Evolutionary conservation across 1,284 basidiomycete species (phyloP).

Genomic region (Ceratobasidium sp.): DNA sequence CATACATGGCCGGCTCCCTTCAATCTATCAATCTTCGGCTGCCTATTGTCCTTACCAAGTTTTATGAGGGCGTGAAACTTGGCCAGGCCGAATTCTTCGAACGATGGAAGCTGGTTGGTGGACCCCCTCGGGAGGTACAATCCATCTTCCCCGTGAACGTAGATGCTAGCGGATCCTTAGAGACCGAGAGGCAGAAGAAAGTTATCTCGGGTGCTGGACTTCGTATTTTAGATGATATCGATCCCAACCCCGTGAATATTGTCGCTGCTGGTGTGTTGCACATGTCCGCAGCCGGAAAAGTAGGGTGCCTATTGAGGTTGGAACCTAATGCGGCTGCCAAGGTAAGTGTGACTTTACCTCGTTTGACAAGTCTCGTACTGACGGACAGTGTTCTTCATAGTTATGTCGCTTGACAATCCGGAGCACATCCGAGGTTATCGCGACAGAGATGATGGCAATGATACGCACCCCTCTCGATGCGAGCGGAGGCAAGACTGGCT

Average conservation of each 20-base stretch:
- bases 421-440: slow-evolving; percentile 94
- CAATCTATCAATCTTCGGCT: slow-evolving; percentile 85
- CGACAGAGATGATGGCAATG: slow-evolving; percentile 76
- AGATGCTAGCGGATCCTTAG: slow-evolving; percentile 71
- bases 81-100: slow-evolving; percentile 91
- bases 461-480: slow-evolving; percentile 53
- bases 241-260: slow-evolving; percentile 86
- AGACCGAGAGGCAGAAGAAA: slow-evolving; percentile 74
- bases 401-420: slow-evolving; percentile 92
- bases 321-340: slow-evolving; percentile 97
- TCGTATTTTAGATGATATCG: slow-evolving; percentile 78
- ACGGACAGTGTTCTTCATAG: slow-evolving; percentile 53
- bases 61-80: slow-evolving; percentile 91
- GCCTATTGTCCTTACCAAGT: slow-evolving; percentile 89
- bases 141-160: slow-evolving; percentile 83
- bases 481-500: slow-evolving; percentile 31
- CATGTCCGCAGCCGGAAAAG: slow-evolving; percentile 86
- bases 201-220: slow-evolving; percentile 81
- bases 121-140: slow-evolving; percentile 91
- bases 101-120: slow-evolving; percentile 97
- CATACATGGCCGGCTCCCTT: slow-evolving; percentile 91
- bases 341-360: slow-evolving; percentile 55
- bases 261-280: slow-evolving; percentile 94
- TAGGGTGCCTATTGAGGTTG: slow-evolving; percentile 90
- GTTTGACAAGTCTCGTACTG: not conserved